Evolutionary conservation across 163 green algal species (phyloP).

Genomic region (Scenedesmus sp.): DNA sequence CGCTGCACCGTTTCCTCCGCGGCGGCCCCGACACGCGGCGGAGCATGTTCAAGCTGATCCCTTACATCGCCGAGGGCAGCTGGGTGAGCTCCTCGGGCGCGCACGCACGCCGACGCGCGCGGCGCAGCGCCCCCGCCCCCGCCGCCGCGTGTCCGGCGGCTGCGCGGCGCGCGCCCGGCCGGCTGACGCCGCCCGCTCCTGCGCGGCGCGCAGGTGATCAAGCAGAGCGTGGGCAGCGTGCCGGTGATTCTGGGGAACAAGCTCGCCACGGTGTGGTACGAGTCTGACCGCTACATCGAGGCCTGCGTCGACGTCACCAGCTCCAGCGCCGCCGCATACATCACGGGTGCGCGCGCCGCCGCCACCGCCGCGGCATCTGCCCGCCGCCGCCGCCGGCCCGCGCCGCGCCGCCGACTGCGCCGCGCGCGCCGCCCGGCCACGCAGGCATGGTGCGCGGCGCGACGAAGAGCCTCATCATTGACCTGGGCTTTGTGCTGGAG

Average conservation of each 20-base stretch:
- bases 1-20: constrained; percentile 76
- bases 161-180: too few species aligned
- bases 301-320: constrained; percentile 87
- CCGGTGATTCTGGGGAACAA: constrained; percentile 93
- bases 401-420: too few species aligned
- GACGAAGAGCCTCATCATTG: constrained; percentile 85
- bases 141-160: too few species aligned
- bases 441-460: constrained; percentile 69
- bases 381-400: too few species aligned
- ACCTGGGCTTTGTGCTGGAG: constrained; percentile 84
- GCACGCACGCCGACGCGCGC: too few species aligned
- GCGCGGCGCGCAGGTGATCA: too few species aligned
- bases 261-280: constrained; percentile 62
- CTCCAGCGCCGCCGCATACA: constrained; percentile 70
- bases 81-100: too few species aligned
- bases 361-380: background rate
- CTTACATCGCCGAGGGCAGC: constrained; percentile 79
- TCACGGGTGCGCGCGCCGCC: constrained; percentile 59
- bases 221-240: constrained; percentile 89
- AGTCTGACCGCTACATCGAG: constrained; percentile 77
- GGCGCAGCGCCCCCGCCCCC: too few species aligned
- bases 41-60: constrained; percentile 94
- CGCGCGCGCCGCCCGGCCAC: too few species aligned
- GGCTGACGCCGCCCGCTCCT: too few species aligned
- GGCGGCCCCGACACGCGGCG: constrained; percentile 72